These are phyloP conservation scores for Cucumis melo DNA, from an alignment of 306 rosid genomes.

Conservation along the genomic window DNA sequence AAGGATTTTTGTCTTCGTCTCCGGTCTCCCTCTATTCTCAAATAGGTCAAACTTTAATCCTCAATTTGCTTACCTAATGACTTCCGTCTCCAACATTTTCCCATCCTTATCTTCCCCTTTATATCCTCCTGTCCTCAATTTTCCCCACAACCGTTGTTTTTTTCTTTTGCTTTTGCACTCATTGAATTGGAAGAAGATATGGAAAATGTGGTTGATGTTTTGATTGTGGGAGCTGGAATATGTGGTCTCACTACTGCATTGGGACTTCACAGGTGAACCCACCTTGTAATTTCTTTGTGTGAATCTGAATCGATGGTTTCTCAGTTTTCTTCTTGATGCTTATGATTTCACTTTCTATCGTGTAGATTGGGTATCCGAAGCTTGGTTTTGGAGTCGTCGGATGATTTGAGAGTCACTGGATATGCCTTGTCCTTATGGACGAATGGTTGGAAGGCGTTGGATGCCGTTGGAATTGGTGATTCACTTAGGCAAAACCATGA, in stretches of 20 bases:
- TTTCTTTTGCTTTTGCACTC: not conserved
- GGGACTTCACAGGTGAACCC: conserved; percentile 25
- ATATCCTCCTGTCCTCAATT: not conserved
- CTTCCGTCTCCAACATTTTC: not conserved
- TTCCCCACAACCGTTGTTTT: not conserved
- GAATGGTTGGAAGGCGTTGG: conserved; percentile 77
- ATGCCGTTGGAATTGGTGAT: conserved; percentile 44
- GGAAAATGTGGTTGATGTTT: conserved; percentile 25
- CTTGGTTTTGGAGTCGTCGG: conserved; percentile 55
- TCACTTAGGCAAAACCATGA: conserved; percentile 38
- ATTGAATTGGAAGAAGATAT: not conserved
- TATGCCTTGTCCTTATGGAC: conserved; percentile 46
- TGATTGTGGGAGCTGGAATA: conserved; percentile 81
- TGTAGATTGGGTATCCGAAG: conserved; percentile 46
- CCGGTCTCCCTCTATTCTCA: not conserved
- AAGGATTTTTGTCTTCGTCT: not conserved
- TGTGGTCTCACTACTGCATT: conserved; percentile 59
- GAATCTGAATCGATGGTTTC: not conserved
- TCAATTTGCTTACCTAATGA: not conserved
- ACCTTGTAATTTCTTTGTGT: not conserved
- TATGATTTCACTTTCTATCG: not conserved
- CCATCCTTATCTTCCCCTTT: not conserved
- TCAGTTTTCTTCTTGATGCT: not conserved
- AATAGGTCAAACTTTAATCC: not conserved
- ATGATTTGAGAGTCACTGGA: conserved; percentile 41